These are phyloP conservation scores for Cytospora leucostoma DNA, from an alignment of 2,329 filamentous ascomycete genomes.

Conservation along the genomic window DNA sequence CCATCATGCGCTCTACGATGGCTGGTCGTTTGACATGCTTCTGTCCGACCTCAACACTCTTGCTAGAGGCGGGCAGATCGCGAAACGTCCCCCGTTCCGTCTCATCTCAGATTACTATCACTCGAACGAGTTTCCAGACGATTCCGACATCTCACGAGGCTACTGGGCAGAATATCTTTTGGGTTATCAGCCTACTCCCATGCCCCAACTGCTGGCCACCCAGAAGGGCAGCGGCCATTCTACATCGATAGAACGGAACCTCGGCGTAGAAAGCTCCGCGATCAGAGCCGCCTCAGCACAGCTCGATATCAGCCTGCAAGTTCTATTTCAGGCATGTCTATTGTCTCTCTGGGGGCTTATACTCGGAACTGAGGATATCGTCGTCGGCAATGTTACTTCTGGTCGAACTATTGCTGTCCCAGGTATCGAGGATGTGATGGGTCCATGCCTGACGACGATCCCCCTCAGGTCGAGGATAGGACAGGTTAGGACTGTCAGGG, in stretches of 20 bases:
- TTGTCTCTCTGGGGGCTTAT: constrained; percentile 67
- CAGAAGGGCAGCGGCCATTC: constrained; percentile 32
- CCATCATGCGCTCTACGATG: constrained; percentile 87
- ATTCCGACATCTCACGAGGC: constrained; percentile 47
- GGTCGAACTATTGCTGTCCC: constrained; percentile 73
- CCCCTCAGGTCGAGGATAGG: constrained; percentile 68
- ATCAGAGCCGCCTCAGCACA: constrained; percentile 41
- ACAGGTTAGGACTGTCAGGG: constrained; percentile 51
- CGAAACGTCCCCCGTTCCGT: constrained; percentile 59
- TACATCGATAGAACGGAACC: constrained; percentile 31
- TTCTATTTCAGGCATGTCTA: constrained; percentile 74
- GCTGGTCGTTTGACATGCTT: constrained; percentile 85
- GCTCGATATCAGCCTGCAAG: constrained; percentile 62
- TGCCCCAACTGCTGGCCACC: constrained; percentile 49
- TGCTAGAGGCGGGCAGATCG: constrained; percentile 38
- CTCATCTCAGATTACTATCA: constrained; percentile 56
- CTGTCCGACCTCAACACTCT: constrained; percentile 64
- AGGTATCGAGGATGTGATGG: constrained; percentile 71
- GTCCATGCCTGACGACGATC: constrained; percentile 76
- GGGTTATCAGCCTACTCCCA: constrained; percentile 52
- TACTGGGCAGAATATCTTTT: constrained; percentile 73
- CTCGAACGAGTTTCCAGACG: constrained; percentile 30
- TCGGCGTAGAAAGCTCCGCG: constrained; percentile 39
- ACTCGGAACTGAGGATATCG: constrained; percentile 64
- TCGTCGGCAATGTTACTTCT: constrained; percentile 79